Conservation (phyloP, 345 rosid genomes). For the Brassica rapa region DNA sequence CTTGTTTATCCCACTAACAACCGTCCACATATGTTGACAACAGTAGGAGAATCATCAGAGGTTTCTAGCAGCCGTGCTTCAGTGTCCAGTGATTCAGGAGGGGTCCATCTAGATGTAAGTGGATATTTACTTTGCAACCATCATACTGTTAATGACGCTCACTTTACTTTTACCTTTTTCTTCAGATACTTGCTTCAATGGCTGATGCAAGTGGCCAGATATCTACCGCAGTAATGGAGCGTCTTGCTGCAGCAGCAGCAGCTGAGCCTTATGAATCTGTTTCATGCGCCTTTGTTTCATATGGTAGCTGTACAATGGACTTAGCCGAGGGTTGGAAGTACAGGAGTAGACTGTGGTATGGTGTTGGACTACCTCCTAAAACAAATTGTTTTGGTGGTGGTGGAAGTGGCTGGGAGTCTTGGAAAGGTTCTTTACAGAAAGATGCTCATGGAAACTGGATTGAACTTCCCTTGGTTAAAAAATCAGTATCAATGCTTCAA, state of each 20-base stretch:
- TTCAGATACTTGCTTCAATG: conserved; percentile 95
- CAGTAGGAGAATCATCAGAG: conserved; percentile 55
- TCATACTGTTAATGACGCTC: conserved; percentile 18
- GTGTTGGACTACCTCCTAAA: conserved; percentile 76
- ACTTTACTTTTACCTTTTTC: conserved; percentile 18
- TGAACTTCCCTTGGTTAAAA: conserved; percentile 89
- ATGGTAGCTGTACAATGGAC: conserved; percentile 87
- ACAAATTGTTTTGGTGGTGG: conserved; percentile 73
- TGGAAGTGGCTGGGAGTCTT: conserved; percentile 89
- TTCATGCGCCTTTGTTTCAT: conserved; percentile 92
- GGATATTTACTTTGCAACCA: conserved; percentile 11
- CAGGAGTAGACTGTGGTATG: conserved; percentile 94
- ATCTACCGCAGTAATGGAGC: conserved; percentile 88
- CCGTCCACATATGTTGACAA: conserved; percentile 44
- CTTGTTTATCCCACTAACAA: conserved; percentile 59
- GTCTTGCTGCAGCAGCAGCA: conserved; percentile 93
- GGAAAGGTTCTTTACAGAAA: conserved; percentile 77
- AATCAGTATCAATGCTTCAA: conserved; percentile 94
- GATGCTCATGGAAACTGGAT: conserved; percentile 93
- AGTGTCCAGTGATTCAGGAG: conserved; percentile 62
- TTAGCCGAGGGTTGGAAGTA: conserved; percentile 95
- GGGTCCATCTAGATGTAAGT: conserved; percentile 89
- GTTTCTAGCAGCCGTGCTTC: conserved; percentile 61
- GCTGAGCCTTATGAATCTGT: conserved; percentile 98
- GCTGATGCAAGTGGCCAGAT: conserved; percentile 94